Evolutionary conservation across 2,329 filamentous ascomycete species (phyloP), one percentile per base, ranked within the genome.

Genomic region (Aspergillus carbonarius): DNA sequence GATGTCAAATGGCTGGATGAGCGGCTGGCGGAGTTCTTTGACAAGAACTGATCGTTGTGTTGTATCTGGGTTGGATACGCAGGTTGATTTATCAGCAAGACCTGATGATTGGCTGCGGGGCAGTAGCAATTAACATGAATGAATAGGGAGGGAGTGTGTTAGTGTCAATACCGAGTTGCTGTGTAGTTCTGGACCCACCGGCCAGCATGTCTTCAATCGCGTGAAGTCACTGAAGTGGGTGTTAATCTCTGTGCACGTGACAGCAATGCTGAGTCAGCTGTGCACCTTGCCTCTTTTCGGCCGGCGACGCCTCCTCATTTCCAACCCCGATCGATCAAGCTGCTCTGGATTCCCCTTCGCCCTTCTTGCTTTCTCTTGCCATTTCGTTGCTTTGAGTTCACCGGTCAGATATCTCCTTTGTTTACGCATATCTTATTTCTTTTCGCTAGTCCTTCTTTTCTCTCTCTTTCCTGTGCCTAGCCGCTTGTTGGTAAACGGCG

Each of bases 1-100:
- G 90, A 93, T 71, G 82, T 88, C 2, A 83, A 84, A 66, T 93
- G 89, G 88, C 76, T 93, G 42, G 87, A 92, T 68, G 78, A 84
- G 27, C 83, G 83, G 63, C 69, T 91, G 58, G 78, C 75, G 15
- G 73, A 74, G 6, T 83, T 88, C 53, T 83, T 87, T 59, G 74
- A 63, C 9, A 64, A 57, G 66, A 56, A 65, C 25, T 37, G 44
- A 48, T n/a, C n/a, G 15, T 7, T 32, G 30, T 9, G 7, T 27
- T 27, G 6, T 1, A 23, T 23, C 23, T 23, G 23, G 3, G 23
- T 23, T 27, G 25, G 25, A 27, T 27, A 27, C 1, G 2, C 25
- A 27, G 9, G 5, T 23, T 32, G 9, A 32, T 32, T 32, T 32
- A 9, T 30, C 5, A 32, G 30, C 30, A 32, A 27, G 7, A 32